phyloP scores from a whole-genome alignment of 179 eudicot genomes.

The Spinacia oleracea region DNA sequence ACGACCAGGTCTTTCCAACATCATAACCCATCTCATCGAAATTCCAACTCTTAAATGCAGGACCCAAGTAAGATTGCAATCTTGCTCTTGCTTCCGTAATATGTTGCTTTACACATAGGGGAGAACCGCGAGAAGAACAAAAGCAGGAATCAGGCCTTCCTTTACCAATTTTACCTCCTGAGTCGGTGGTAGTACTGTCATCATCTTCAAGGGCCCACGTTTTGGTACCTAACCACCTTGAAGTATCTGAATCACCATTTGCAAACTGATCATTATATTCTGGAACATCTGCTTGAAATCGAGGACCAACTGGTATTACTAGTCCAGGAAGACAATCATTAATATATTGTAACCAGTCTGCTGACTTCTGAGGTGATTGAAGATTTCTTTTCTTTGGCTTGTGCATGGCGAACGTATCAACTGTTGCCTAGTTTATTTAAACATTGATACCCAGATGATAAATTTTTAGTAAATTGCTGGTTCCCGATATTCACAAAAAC shows the following conservation, averaged over 20 bases:
- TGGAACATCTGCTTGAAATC: constrained; percentile 58
- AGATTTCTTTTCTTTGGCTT: constrained; percentile 43
- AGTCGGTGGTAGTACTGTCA: constrained; percentile 3
- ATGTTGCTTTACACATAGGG: constrained; percentile 51
- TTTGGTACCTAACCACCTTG: constrained; percentile 60
- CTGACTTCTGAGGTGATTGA: constrained; percentile 27
- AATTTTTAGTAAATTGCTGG: constrained; percentile 11
- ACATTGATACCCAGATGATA: constrained; percentile 17
- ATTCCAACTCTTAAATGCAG: constrained; percentile 55
- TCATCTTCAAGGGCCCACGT: constrained; percentile 45
- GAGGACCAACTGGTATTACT: constrained; percentile 62
- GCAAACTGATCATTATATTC: constrained; percentile 25
- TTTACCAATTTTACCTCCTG: constrained; percentile 41
- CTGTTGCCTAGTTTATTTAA: constrained; percentile 8
- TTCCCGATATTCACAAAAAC: constrained; percentile 11
- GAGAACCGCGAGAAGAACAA: constrained; percentile 54
- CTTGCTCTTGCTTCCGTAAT: constrained; percentile 42
- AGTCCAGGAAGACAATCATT: constrained; percentile 29
- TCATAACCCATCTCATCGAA: constrained; percentile 72
- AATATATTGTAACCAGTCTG: constrained; percentile 41
- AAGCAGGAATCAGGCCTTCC: constrained; percentile 57
- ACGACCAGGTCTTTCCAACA: constrained; percentile 51
- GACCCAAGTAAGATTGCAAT: constrained; percentile 54
- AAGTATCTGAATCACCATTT: constrained; percentile 27
- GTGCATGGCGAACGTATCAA: constrained; percentile 41